Percentiles rank a stretch among this genome's conserved stretches.
Conservation (phyloP, 2,329 filamentous ascomycete species). For the Parascedosporium putredinis region DNA sequence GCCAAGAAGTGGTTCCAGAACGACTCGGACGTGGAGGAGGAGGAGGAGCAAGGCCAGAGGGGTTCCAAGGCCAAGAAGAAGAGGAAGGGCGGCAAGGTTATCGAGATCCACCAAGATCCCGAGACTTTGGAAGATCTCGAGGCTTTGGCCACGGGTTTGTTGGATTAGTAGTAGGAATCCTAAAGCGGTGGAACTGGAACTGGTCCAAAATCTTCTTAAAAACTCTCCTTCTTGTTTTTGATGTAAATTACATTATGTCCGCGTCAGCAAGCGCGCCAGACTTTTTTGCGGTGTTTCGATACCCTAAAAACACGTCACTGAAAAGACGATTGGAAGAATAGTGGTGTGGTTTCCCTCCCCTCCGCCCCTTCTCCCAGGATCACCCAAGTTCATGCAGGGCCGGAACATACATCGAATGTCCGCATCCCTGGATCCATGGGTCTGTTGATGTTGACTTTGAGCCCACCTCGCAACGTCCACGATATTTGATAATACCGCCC, state of each 20-base stretch:
- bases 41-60: too few relatives aligned
- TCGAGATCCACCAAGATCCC: constrained; percentile 56
- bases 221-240: too few relatives aligned
- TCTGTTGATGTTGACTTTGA: too few relatives aligned
- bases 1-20: constrained; percentile 39
- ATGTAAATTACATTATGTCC: too few relatives aligned
- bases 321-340: not conserved
- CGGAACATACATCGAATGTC: too few relatives aligned
- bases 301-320: not conserved
- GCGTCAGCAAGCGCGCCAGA: not conserved
- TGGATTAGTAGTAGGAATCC: constrained; percentile 30
- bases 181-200: too few relatives aligned
- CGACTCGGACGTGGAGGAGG: constrained; percentile 52
- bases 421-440: too few relatives aligned
- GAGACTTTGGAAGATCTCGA: constrained; percentile 74
- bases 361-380: not conserved
- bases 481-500: too few relatives aligned
- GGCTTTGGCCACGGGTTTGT: constrained; percentile 61
- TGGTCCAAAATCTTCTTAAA: too few relatives aligned
- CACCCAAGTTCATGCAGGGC: too few relatives aligned
- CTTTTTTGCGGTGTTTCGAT: not conserved
- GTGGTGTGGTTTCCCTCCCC: not conserved
- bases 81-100: constrained; percentile 41
- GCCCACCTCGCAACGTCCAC: too few relatives aligned
- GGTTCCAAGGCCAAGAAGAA: constrained; percentile 24